A percentile compares a stretch with the other conserved stretches of the same genome.
Evolutionary conservation across 352 stramenopile genomes (phyloP).

Genomic region (Aphanomyces cochlioides): DNA sequence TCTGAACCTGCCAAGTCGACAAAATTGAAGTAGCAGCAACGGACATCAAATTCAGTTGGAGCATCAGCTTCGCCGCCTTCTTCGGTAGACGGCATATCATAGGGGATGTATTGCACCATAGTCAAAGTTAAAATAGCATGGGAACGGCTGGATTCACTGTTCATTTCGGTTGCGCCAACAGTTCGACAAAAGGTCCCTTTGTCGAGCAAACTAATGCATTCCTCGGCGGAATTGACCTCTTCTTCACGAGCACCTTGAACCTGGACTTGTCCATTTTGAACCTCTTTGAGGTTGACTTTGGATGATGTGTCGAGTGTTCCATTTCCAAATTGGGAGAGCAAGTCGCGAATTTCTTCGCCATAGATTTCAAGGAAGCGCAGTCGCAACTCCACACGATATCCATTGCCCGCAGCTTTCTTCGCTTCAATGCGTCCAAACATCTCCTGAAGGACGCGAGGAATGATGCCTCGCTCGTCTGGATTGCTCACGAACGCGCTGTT

Average conservation of each 20-base stretch:
- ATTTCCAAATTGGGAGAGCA: slow-evolving; percentile 75
- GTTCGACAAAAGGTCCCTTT: slow-evolving; percentile 78
- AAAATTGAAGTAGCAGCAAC: slow-evolving; percentile 88
- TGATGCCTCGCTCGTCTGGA: slow-evolving; percentile 79
- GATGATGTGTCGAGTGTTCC: slow-evolving; percentile 58
- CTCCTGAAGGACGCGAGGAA: slow-evolving; percentile 76
- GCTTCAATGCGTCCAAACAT: slow-evolving; percentile 78
- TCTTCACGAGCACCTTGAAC: slow-evolving; percentile 78
- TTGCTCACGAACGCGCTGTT: slow-evolving; percentile 72
- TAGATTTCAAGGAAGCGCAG: slow-evolving; percentile 92
- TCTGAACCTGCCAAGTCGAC: slow-evolving; percentile 90
- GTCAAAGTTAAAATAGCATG: slow-evolving; percentile 90
- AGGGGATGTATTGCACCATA: slow-evolving; percentile 73
- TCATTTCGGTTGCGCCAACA: slow-evolving; percentile 89
- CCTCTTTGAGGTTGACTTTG: slow-evolving; percentile 78
- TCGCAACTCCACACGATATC: slow-evolving; percentile 63
- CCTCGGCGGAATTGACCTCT: slow-evolving; percentile 54
- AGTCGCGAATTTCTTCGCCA: slow-evolving; percentile 85
- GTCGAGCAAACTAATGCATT: slow-evolving; percentile 80
- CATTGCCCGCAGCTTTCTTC: slow-evolving; percentile 52
- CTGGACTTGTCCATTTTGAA: slow-evolving; percentile 71
- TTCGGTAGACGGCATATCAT: slow-evolving; percentile 35
- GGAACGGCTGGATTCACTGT: slow-evolving; percentile 86
- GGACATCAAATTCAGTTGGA: slow-evolving; percentile 63
- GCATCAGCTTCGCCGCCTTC: slow-evolving; percentile 45